These are phyloP conservation scores for Zygoascus biomembranicola DNA, from an alignment of 805 yeast genomes.

Conservation along the genomic window DNA sequence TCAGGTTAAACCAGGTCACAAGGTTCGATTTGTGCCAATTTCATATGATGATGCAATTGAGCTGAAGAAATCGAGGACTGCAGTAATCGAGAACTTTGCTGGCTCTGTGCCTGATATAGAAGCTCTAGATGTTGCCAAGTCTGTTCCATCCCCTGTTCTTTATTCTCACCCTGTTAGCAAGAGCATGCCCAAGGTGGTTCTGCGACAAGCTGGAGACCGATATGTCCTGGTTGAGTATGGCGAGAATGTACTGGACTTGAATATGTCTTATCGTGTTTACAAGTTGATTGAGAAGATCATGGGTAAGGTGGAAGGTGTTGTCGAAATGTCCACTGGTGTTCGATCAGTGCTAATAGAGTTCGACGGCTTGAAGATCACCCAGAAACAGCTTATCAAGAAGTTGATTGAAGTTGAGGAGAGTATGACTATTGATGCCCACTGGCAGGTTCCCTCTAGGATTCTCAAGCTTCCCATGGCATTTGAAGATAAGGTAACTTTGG, in stretches of 20 bases:
- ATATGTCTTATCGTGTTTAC: slow-evolving; percentile 76
- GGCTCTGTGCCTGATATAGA: slow-evolving; percentile 6
- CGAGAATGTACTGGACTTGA: slow-evolving; percentile 76
- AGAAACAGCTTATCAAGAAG: slow-evolving; percentile 50
- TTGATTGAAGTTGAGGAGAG: slow-evolving; percentile 70
- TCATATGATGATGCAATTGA: slow-evolving; percentile 57
- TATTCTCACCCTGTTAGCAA: slow-evolving; percentile 38
- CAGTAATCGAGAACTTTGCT: slow-evolving; percentile 20
- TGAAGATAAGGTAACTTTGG: slow-evolving; percentile 83
- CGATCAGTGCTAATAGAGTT: slow-evolving; percentile 87
- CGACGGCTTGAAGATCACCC: slow-evolving; percentile 55
- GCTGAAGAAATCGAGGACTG: slow-evolving; percentile 56
- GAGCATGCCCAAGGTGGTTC: slow-evolving; percentile 62
- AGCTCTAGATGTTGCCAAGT: slow-evolving; percentile 36
- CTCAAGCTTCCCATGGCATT: slow-evolving; percentile 92
- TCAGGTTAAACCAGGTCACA: slow-evolving; percentile 92
- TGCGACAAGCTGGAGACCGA: slow-evolving; percentile 96
- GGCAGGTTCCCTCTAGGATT: slow-evolving; percentile 80
- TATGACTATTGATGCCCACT: slow-evolving; percentile 62
- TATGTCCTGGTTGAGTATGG: slow-evolving; percentile 91
- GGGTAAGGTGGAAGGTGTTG: slow-evolving; percentile 65
- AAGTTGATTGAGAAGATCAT: slow-evolving; percentile 66
- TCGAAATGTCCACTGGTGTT: slow-evolving; percentile 97
- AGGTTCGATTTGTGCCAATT: slow-evolving; percentile 71
- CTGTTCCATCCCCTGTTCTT: slow-evolving; percentile 57